Evolutionary conservation across 2,329 filamentous ascomycete genomes (phyloP), one percentile per base, ranked within the genome.

Genomic region (Bipolaris cookei): DNA sequence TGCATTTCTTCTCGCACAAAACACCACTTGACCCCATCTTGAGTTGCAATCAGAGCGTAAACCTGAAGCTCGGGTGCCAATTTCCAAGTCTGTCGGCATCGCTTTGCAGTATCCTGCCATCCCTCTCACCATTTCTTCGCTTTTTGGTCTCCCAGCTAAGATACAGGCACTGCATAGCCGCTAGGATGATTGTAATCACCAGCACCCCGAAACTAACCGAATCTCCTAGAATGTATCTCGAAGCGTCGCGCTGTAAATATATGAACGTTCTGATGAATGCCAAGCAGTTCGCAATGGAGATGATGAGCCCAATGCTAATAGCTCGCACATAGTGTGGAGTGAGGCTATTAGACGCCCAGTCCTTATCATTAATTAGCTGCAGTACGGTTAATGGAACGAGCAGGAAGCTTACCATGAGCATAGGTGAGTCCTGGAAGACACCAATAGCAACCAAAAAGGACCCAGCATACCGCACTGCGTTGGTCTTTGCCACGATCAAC

Each of bases 241-340:
- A 71, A 49, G 74, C 75, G 66, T 86, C 80, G 3, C 66, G 66
- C 35, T 75, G 66, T 41, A 84, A 61, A 62, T 81, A 86, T 44
- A 83, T 78, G 59, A 84, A 84, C 16, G 77, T 79, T 0, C 80
- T 80, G 23, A 85, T 76, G 51, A 85, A 81, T 2, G 82, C 83
- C 0, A 76, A 78, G 30, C 79, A 69, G 63, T 84, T 84, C 3
- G 82, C 83, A 37, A 84, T 75, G 41, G 61, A 66, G 8, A 54
- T 78, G 65, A 59, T 76, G 80, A 84, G 78, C 3, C 82, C 83
- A 0, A 81, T 76, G 2, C 79, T 78, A 35, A 86, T 77, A 1
- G 81, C 78, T 30, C 83, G 77, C 70, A 87, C 86, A 68, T 84
- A 86, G 68, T 86, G 83, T 2, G 84, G 84, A 13, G 71, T 70